Evolutionary conservation across 805 yeast genomes (phyloP), one percentile per base, ranked within the genome.

Genomic region (Saturnispora kantuleensis): DNA sequence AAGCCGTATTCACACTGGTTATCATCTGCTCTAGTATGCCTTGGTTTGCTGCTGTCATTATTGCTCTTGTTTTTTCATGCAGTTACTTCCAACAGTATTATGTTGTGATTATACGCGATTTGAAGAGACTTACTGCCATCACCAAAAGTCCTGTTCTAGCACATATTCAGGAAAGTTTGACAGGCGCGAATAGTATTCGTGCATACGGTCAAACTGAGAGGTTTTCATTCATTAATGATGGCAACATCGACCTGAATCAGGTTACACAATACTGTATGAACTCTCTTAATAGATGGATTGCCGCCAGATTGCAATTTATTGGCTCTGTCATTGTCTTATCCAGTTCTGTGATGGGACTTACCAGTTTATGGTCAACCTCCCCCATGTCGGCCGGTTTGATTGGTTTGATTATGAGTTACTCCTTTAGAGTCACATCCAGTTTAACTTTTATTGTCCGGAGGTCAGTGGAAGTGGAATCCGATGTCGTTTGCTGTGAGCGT

Each of bases 401-500:
- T 40, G 87, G 86, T 45, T 68, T 81, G 50, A 60, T 79, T 38
- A 74, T 80, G 77, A 74, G 77, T 47, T 81, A 78, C 57, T 77
- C 84, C 0, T 58, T 81, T 42, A 71, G 72, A 47, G 72, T 79
- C 7, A 77, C 84, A 0, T 61, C 65, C 13, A 64, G 76, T 4
- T 66, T 81, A 53, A 71, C 68, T 53, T 68, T 71, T 62, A 70
- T 79, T 46, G 83, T 81, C 7, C 67, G 83, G 54, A 67, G 70
- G 59, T 66, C 79, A 5, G 84, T 79, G 26, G 81, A 77, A 52
- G 74, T 79, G 37, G 86, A 81, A 56, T 68, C 79, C 6, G 77
- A 72, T 52, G 68, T 77, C 45, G 83, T 81, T 33, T 84, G 95
- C 15, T 96, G 94, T 38, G 98, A 90, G 68, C 80, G 98, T 66